Percentiles rank a stretch among this genome's conserved stretches.
Conservation (phyloP, 805 yeast species). For the Naumovozyma baii region DNA sequence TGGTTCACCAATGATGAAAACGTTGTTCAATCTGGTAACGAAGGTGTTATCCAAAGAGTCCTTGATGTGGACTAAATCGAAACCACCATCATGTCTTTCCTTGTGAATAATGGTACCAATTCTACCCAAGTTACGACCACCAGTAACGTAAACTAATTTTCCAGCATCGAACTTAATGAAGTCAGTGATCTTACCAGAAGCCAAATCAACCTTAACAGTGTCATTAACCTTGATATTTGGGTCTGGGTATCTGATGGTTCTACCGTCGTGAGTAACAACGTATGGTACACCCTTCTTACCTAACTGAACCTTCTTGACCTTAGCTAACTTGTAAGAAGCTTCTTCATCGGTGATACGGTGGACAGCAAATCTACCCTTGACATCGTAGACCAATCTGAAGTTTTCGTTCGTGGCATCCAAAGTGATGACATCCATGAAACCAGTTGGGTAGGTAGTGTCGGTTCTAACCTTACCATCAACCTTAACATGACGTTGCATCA, state of each 20-base stretch:
- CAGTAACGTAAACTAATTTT: conserved; percentile 84
- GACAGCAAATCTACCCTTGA: conserved; percentile 98
- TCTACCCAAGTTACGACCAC: conserved; percentile 98
- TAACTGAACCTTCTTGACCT: conserved; percentile 95
- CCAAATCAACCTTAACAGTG: conserved; percentile 94
- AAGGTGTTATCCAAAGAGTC: conserved; percentile 90
- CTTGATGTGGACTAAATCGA: conserved; percentile 94
- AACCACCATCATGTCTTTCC: conserved; percentile 97
- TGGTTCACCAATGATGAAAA: conserved; percentile 91
- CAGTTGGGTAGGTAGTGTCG: conserved; percentile 97
- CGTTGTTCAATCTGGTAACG: conserved; percentile 90
- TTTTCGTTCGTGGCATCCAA: conserved; percentile 97
- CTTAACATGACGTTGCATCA: conserved; percentile 96
- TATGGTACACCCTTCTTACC: conserved; percentile 98
- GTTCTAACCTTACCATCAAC: conserved; percentile 99
- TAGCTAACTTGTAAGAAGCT: conserved; percentile 95
- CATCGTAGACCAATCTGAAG: conserved; percentile 98
- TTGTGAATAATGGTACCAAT: conserved; percentile 93
- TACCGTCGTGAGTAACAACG: conserved; percentile 99
- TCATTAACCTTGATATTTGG: conserved; percentile 95
- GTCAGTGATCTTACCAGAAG: conserved; percentile 87
- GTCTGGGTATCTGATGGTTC: conserved; percentile 99
- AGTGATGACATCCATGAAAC: conserved; percentile 98
- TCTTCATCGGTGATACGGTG: conserved; percentile 99
- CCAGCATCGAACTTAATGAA: conserved; percentile 90